phyloP scores from a whole-genome alignment of 83 land plant species.

The Picea mariana region DNA sequence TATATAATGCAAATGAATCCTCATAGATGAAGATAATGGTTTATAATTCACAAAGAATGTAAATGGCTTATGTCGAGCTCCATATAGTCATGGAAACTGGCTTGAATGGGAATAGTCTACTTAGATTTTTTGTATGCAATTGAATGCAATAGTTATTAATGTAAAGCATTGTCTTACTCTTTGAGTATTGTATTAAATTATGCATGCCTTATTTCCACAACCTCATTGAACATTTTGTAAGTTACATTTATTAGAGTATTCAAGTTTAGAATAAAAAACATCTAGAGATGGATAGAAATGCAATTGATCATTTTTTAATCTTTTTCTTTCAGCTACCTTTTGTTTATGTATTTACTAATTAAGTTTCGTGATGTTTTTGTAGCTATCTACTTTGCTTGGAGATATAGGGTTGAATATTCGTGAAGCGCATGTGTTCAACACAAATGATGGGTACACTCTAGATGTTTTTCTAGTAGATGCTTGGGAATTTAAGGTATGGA shows the following conservation, averaged over 20 bases:
- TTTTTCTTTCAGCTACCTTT: background rate
- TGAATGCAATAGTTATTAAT: background rate
- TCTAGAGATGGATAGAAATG: background rate
- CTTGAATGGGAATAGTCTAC: background rate
- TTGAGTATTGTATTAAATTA: background rate
- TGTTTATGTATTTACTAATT: background rate
- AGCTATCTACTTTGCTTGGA: constrained; percentile 95
- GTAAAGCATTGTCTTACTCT: background rate
- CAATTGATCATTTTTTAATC: background rate
- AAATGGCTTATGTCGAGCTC: background rate
- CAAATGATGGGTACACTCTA: constrained; percentile 90
- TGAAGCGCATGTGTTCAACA: constrained; percentile 98
- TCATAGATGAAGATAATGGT: background rate
- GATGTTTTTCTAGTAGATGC: constrained; percentile 99
- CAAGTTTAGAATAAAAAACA: background rate
- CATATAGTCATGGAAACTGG: background rate
- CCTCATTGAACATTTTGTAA: background rate
- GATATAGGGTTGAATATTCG: constrained; percentile 96
- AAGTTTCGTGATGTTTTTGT: constrained; percentile 22
- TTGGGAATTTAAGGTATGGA: constrained; percentile 77
- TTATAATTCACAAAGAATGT: background rate
- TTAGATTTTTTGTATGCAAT: background rate
- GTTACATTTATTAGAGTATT: background rate
- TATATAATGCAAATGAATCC: background rate
- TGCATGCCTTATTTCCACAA: background rate